Evolutionary conservation across 257 asterid species (phyloP).

Genomic region (Dorcoceras hygrometricum): DNA sequence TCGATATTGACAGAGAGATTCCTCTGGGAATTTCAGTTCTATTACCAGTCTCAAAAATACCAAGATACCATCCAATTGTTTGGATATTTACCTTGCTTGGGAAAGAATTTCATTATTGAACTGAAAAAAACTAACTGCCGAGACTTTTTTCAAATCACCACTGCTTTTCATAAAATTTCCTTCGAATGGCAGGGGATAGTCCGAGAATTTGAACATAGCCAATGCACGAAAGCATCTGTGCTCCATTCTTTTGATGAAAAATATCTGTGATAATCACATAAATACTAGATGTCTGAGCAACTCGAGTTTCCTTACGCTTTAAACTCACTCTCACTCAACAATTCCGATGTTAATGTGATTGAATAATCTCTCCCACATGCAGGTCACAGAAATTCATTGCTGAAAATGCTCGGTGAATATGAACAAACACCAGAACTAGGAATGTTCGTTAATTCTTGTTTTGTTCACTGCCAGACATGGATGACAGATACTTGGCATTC

Average conservation of each 20-base stretch:
- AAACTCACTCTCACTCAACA: neutral
- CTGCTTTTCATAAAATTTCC: neutral
- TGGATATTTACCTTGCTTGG: neutral
- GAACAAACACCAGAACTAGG: slow-evolving; percentile 55
- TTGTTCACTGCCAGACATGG: slow-evolving; percentile 87
- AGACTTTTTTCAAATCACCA: neutral
- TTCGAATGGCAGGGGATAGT: neutral
- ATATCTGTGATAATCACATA: neutral
- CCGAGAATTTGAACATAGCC: neutral
- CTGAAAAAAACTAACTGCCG: neutral
- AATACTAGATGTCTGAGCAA: neutral
- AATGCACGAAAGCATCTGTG: neutral
- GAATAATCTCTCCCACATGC: slow-evolving; percentile 27
- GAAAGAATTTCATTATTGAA: neutral
- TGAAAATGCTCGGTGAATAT: slow-evolving; percentile 46
- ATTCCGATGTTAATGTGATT: slow-evolving; percentile 10
- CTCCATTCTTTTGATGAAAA: neutral
- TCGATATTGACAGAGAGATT: neutral
- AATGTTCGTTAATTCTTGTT: slow-evolving; percentile 80
- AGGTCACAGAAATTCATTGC: slow-evolving; percentile 77
- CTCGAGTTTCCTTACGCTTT: neutral
- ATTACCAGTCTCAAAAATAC: neutral
- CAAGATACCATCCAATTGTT: neutral
- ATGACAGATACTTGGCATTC: slow-evolving; percentile 84
- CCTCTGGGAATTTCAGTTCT: neutral